Conservation (phyloP, 768 basidiomycete genomes). For the Scleroderma bovista region DNA sequence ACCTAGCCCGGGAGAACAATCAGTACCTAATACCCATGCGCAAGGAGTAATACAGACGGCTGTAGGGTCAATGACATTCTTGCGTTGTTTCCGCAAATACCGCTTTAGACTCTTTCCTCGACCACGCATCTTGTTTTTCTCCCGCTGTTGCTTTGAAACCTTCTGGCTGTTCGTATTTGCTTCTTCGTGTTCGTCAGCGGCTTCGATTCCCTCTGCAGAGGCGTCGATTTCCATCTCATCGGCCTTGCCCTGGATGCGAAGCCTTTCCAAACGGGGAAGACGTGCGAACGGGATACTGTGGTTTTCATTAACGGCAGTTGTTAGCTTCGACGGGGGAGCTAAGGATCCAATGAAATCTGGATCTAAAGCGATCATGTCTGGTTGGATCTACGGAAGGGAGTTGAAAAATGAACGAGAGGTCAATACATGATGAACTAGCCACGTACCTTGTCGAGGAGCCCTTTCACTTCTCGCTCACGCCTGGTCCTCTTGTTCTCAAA, state of each 20-base stretch:
- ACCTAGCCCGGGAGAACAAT: constrained; percentile 26
- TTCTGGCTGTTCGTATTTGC: constrained; percentile 28
- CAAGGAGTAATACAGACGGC: constrained; percentile 39
- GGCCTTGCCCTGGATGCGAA: constrained; percentile 68
- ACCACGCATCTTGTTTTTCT: constrained; percentile 82
- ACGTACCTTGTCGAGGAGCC: constrained; percentile 78
- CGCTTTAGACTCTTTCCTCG: constrained; percentile 84
- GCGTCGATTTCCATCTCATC: constrained; percentile 56
- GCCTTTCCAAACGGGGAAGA: constrained; percentile 57
- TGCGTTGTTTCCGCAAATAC: constrained; percentile 84
- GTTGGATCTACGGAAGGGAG: constrained; percentile 57
- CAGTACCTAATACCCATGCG: not conserved
- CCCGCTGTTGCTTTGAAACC: constrained; percentile 28
- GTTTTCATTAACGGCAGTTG: constrained; percentile 42
- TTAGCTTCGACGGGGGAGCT: constrained; percentile 53
- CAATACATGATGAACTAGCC: not conserved
- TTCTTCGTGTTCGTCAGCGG: constrained; percentile 34
- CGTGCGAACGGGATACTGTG: constrained; percentile 58
- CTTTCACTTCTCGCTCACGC: constrained; percentile 87
- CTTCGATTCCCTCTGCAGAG: constrained; percentile 33
- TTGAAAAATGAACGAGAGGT: not conserved
- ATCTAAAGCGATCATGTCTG: constrained; percentile 86
- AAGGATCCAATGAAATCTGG: constrained; percentile 71
- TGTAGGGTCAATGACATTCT: constrained; percentile 89
- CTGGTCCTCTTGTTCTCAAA: constrained; percentile 81